These are phyloP conservation scores for Begonia fuchsioides DNA, from an alignment of 306 rosid genomes.

Conservation along the genomic window DNA sequence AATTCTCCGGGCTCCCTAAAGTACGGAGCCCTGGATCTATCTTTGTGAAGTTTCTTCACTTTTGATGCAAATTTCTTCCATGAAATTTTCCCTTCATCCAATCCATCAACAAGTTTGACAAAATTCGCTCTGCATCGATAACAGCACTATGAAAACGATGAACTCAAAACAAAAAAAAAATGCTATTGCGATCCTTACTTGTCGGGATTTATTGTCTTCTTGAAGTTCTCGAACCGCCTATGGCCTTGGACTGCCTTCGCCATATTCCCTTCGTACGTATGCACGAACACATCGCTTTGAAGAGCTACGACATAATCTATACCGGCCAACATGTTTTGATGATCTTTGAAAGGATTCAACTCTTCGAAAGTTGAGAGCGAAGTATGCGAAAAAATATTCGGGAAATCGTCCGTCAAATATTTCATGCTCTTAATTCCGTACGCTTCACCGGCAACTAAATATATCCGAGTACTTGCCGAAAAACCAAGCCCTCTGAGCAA, in stretches of 20 bases:
- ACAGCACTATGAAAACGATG: slow-evolving; percentile 3
- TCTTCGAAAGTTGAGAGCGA: slow-evolving; percentile 62
- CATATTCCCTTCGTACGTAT: slow-evolving; percentile 95
- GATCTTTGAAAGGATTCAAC: slow-evolving; percentile 59
- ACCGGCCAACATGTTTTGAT: slow-evolving; percentile 98
- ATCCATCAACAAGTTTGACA: slow-evolving; percentile 64
- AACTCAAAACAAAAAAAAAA: background rate
- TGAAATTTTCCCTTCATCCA: slow-evolving; percentile 63
- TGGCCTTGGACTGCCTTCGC: slow-evolving; percentile 99
- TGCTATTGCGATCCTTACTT: slow-evolving; percentile 36
- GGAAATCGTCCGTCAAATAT: slow-evolving; percentile 68
- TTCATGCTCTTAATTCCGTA: slow-evolving; percentile 82
- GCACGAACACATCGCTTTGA: slow-evolving; percentile 63
- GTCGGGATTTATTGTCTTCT: slow-evolving; percentile 94
- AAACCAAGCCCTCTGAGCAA: slow-evolving; percentile 77
- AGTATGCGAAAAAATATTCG: slow-evolving; percentile 73
- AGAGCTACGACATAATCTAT: slow-evolving; percentile 91
- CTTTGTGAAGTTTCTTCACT: slow-evolving; percentile 58
- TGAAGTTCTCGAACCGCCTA: slow-evolving; percentile 83
- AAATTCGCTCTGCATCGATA: slow-evolving; percentile 61
- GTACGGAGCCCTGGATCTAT: slow-evolving; percentile 68
- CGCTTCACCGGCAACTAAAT: slow-evolving; percentile 91
- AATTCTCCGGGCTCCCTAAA: slow-evolving; percentile 60
- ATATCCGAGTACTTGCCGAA: slow-evolving; percentile 64
- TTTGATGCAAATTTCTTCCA: slow-evolving; percentile 80